Percentiles rank a stretch among this genome's conserved stretches.
Conservation (phyloP, 192 early-diverging fungal species). For the Coemansia sp. region DNA sequence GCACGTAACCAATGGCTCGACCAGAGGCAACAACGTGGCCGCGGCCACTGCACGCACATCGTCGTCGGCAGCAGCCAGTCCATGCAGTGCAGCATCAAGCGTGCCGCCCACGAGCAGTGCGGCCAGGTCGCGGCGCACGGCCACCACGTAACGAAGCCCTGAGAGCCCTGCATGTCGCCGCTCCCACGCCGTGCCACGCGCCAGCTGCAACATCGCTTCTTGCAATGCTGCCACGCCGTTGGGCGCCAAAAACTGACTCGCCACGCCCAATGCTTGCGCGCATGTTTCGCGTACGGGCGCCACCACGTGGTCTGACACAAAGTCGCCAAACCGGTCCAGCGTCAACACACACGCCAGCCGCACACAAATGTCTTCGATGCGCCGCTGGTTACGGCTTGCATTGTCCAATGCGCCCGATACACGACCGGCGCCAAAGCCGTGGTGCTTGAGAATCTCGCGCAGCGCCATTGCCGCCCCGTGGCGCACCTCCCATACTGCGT, state of each 20-base stretch:
- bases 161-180: slow-evolving; percentile 88
- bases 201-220: slow-evolving; percentile 60
- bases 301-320: slow-evolving; percentile 91
- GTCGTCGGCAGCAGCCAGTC: slow-evolving; percentile 85
- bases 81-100: slow-evolving; percentile 79
- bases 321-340: slow-evolving; percentile 95
- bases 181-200: slow-evolving; percentile 72
- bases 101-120: slow-evolving; percentile 70
- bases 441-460: slow-evolving; percentile 81
- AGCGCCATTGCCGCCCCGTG: slow-evolving; percentile 97
- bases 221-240: slow-evolving; percentile 58
- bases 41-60: slow-evolving; percentile 94
- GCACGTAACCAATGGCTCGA: slow-evolving; percentile 70
- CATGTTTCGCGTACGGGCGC: slow-evolving; percentile 96
- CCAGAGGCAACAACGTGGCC: slow-evolving; percentile 84
- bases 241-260: slow-evolving; percentile 63
- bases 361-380: slow-evolving; percentile 85
- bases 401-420: slow-evolving; percentile 64
- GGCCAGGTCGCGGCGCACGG: slow-evolving; percentile 85
- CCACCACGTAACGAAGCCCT: slow-evolving; percentile 92
- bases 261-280: slow-evolving; percentile 75
- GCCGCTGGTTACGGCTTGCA: slow-evolving; percentile 65
- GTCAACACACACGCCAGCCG: slow-evolving; percentile 92
- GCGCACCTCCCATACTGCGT: slow-evolving; percentile 84
- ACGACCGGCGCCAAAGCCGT: slow-evolving; percentile 82